Conservation (phyloP, 179 eudicot species). For the Silene noctiflora region DNA sequence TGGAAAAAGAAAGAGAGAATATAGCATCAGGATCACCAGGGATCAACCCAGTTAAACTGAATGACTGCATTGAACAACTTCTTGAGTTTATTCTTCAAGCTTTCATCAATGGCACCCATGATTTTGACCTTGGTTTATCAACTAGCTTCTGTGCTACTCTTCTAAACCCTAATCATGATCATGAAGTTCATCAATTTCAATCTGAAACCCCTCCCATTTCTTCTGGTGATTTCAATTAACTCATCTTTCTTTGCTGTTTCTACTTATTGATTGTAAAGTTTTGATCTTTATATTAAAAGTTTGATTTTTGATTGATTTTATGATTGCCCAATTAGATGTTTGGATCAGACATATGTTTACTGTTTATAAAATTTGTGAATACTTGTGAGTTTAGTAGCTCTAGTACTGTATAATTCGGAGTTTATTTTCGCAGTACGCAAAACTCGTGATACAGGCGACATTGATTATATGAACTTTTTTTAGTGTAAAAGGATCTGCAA, state of each 20-base stretch:
- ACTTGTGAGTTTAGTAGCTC: not conserved
- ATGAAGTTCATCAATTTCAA: not conserved
- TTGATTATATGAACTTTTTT: too few species aligned
- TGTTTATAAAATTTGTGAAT: not conserved
- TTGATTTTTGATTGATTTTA: not conserved
- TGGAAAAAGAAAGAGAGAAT: conserved; percentile 15
- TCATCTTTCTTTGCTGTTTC: not conserved
- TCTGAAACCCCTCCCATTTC: not conserved
- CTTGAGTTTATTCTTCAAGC: conserved; percentile 38
- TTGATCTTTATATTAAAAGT: not conserved
- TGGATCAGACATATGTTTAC: not conserved
- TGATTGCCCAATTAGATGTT: not conserved
- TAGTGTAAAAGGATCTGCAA: too few species aligned
- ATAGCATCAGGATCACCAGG: conserved; percentile 33
- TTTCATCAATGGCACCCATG: conserved; percentile 34
- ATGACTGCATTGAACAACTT: conserved; percentile 41
- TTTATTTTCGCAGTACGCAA: too few species aligned
- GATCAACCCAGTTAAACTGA: conserved; percentile 27
- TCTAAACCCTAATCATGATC: conserved; percentile 26
- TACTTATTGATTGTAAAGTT: not conserved
- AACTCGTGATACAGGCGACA: too few species aligned
- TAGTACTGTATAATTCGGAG: not conserved
- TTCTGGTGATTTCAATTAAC: conserved; percentile 9
- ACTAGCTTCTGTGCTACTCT: conserved; percentile 38
- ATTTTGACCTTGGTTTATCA: conserved; percentile 35